Percentiles rank a stretch among this genome's conserved stretches.
Evolutionary conservation across 2,329 filamentous ascomycete species (phyloP).

Genomic region (Dryadomyces quercivorus): DNA sequence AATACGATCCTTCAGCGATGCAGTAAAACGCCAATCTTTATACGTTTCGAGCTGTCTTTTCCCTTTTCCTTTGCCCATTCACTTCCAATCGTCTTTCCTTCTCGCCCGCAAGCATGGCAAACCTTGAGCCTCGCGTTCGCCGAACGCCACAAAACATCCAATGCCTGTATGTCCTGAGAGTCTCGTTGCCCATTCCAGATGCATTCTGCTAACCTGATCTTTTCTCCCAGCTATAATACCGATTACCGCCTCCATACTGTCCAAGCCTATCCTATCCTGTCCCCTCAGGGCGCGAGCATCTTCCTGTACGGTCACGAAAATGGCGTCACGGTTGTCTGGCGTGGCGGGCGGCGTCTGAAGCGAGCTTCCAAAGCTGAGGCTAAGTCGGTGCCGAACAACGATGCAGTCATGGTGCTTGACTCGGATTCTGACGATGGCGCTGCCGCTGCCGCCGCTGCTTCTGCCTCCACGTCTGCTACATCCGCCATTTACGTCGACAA

Average conservation of each 20-base stretch:
- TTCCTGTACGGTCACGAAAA: conserved; percentile 52
- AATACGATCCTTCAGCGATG: background rate
- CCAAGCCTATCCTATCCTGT: conserved; percentile 48
- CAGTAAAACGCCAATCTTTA: background rate
- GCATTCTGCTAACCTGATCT: background rate
- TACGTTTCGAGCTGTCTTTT: background rate
- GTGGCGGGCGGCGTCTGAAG: conserved; percentile 49
- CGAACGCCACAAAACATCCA: conserved; percentile 24
- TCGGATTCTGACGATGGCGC: conserved; percentile 44
- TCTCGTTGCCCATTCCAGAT: background rate
- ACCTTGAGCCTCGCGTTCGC: conserved; percentile 19
- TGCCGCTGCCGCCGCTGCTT: conserved; percentile 6
- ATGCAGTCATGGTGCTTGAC: conserved; percentile 50
- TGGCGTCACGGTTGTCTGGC: conserved; percentile 49
- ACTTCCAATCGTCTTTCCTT: background rate
- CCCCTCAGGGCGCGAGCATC: conserved; percentile 51
- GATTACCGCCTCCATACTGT: conserved; percentile 45
- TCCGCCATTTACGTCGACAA: conserved; percentile 32
- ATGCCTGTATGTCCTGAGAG: conserved; percentile 18
- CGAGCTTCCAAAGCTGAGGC: conserved; percentile 20
- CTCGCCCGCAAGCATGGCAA: conserved; percentile 7
- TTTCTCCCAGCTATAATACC: conserved; percentile 41
- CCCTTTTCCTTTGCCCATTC: background rate
- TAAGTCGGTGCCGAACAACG: conserved; percentile 18
- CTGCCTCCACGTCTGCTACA: conserved; percentile 11